phyloP scores from a whole-genome alignment of 176 grass and related monocot species.

The Pontederia crassipes region DNA sequence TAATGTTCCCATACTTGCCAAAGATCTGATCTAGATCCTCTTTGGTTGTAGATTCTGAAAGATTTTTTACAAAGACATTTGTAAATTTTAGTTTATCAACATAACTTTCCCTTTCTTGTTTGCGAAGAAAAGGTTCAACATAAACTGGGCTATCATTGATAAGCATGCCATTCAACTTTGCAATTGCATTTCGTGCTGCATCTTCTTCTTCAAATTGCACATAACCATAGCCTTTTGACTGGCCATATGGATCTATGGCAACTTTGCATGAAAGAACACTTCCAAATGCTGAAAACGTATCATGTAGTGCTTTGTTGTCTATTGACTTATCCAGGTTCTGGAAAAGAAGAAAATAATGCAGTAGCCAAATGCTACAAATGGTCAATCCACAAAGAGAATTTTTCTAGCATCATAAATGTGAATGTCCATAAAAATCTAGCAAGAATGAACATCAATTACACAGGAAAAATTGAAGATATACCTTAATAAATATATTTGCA shows the following conservation, averaged over 20 bases:
- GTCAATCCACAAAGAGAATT: not conserved
- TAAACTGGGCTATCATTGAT: constrained; percentile 81
- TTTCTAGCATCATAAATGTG: not conserved
- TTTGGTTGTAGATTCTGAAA: constrained; percentile 63
- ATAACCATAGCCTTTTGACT: constrained; percentile 94
- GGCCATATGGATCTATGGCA: constrained; percentile 57
- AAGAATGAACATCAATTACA: not conserved
- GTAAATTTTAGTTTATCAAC: constrained; percentile 52
- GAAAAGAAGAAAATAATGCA: constrained; percentile 1
- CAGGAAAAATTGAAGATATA: constrained; percentile 10
- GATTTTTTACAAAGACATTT: constrained; percentile 92
- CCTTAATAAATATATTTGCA: constrained; percentile 98
- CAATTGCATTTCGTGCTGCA: constrained; percentile 71
- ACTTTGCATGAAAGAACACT: constrained; percentile 92
- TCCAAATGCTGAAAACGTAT: constrained; percentile 73
- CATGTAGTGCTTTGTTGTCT: constrained; percentile 63
- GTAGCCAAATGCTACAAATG: not conserved
- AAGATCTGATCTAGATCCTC: constrained; percentile 69
- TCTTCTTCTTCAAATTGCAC: constrained; percentile 88
- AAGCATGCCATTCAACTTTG: constrained; percentile 74
- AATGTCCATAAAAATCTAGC: not conserved
- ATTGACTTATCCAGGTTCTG: constrained; percentile 93
- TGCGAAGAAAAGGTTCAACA: constrained; percentile 84
- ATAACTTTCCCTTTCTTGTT: constrained; percentile 65
- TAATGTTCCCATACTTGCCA: constrained; percentile 74